Evolutionary conservation across 2,329 filamentous ascomycete genomes (phyloP), one percentile per base, ranked within the genome.

Genomic region (Ambrosiella beaveri): DNA sequence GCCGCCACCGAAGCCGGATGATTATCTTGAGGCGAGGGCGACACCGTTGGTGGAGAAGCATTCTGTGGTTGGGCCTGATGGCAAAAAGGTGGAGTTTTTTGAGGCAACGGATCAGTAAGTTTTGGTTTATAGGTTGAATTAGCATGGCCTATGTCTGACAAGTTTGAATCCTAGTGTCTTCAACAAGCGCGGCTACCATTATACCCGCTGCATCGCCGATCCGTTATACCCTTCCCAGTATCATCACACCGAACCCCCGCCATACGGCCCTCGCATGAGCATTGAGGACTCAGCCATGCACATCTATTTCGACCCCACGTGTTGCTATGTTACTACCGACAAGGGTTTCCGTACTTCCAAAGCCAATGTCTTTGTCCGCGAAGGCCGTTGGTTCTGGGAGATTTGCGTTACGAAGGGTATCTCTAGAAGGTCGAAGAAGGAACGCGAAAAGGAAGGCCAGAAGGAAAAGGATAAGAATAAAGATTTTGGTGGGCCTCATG

Each of bases 311-410:
- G 85, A 89, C 65, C 79, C 80, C 62, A 77, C 80, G 41, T 89
- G 84, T 7, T 80, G 78, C 17, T 82, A 88, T 54, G 81, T 96
- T 57, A 95, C 87, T 0, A 95, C 93, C 12, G 84, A 91, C 64
- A 95, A 95, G 69, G 90, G 93, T 7, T 96, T 93, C 76, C 80
- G 94, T 60, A 93, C 91, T 76, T 85, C 86, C 1, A 81, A 91
- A 44, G 89, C 88, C 11, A 98, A 98, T 65, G 85, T 97, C 0
- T 88, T 86, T 27, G 86, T 90, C 3, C 78, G 93, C 51, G 87
- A 97, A 69, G 93, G 93, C 0, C 80, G 86, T 38, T 88, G 88
- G 75, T 98, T 94, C 69, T 98, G 89, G 75, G 93, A 98, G 71
- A 89, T 91, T 69, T 90, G 86, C 66, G 81, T 98, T 57, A 84